Percentiles rank a stretch among this genome's conserved stretches.
Conservation (phyloP, 352 stramenopile genomes). For the Pythium insidiosum region DNA sequence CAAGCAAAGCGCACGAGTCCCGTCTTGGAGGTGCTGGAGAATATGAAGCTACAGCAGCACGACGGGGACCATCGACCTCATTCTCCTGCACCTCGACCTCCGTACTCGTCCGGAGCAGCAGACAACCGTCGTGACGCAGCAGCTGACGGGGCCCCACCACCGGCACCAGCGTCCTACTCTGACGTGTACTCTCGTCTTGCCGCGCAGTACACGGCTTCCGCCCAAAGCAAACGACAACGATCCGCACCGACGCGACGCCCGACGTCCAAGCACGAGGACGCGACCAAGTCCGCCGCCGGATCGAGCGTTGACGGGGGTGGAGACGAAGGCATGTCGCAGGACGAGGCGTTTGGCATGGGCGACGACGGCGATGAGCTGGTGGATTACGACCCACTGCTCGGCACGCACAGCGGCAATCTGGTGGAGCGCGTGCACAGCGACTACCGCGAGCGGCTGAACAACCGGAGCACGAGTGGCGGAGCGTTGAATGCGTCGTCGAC, state of each 20-base stretch:
- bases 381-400: constrained; percentile 58
- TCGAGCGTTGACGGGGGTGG: constrained; percentile 9
- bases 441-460: constrained; percentile 63
- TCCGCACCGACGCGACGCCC: constrained; percentile 19
- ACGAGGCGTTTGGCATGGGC: constrained; percentile 23
- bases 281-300: constrained; percentile 16
- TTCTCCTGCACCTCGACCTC: constrained; percentile 14
- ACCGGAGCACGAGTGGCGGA: constrained; percentile 28
- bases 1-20: constrained; percentile 49
- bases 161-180: constrained; percentile 42
- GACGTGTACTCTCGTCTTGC: constrained; percentile 80
- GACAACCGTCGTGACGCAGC: constrained; percentile 10
- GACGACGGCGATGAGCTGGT: constrained; percentile 20
- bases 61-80: constrained; percentile 43
- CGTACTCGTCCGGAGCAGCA: constrained; percentile 6
- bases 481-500: no score
- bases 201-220: constrained; percentile 74
- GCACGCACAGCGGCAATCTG: constrained; percentile 34
- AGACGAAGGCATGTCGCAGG: constrained; percentile 15
- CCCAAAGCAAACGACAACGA: constrained; percentile 72
- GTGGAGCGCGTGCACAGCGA: constrained; percentile 70
- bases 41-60: constrained; percentile 79
- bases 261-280: constrained; percentile 27
- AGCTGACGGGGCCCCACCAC: constrained; percentile 21
- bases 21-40: constrained; percentile 75